phyloP scores from a whole-genome alignment of 345 rosid species.

The Corchorus capsularis region DNA sequence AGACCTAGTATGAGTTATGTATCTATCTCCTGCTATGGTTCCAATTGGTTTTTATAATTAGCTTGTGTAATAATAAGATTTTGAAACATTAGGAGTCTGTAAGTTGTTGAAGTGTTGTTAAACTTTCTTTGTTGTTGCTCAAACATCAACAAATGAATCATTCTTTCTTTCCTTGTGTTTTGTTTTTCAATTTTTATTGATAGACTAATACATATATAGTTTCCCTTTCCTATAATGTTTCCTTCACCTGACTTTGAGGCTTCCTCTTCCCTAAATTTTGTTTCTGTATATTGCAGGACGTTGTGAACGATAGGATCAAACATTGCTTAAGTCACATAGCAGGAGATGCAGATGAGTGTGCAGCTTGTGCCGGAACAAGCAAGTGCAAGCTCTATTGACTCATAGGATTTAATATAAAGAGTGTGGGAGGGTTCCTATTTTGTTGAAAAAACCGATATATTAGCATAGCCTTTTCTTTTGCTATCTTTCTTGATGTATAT shows the following conservation, averaged over 20 bases:
- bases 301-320: conserved; percentile 76
- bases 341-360: conserved; percentile 76
- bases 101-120: not conserved
- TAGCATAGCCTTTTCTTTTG: not conserved
- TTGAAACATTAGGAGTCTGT: not conserved
- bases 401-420: not conserved
- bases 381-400: conserved; percentile 72
- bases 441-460: not conserved
- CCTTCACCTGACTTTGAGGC: not conserved
- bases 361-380: conserved; percentile 76
- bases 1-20: not conserved
- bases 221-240: not conserved
- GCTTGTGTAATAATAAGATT: not conserved
- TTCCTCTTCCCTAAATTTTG: not conserved
- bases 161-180: not conserved
- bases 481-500: no score
- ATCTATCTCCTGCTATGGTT: not conserved
- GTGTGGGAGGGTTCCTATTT: not conserved
- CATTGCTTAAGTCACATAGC: conserved; percentile 75
- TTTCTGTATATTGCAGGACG: conserved; percentile 49
- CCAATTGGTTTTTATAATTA: not conserved
- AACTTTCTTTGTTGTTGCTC: conserved; percentile 1
- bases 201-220: not conserved
- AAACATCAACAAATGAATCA: not conserved
- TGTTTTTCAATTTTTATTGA: not conserved